Evolutionary conservation across 2,329 filamentous ascomycete genomes (phyloP), one percentile per base, ranked within the genome.

Genomic region (Nannizziopsis barbatae): DNA sequence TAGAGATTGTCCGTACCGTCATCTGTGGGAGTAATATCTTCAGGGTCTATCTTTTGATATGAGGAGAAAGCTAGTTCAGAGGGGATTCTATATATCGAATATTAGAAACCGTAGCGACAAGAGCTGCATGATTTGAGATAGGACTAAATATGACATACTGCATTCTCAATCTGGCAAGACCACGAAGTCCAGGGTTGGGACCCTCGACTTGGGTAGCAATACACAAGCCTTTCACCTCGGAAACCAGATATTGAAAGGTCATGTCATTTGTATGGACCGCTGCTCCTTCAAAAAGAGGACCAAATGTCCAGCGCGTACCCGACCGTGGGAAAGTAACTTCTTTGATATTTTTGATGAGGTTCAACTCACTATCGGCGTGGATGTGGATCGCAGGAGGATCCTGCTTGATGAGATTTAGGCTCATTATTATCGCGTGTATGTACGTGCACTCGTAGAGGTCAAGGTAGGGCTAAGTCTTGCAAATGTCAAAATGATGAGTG

Each of bases 121-220:
- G 3, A 42, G 12, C 31, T 31, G 41, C 11, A 20, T n/a, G 14
- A 10, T 39, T 36, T 11, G 10, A 41, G 6, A 27, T 27, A 41
- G 12, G 17, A 22, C 5, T 22, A 27, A 22, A 41, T 27, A 7
- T 36, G 15, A 48, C 52, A 12, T 41, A 54, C 52, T 54, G 52
- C 45, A 54, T 49, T 44, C 50, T 47, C 45, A 52, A 48, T 32
- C 52, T 54, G n/a, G 47, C 50, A 46, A 54, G 42, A 17, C 43
- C 50, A 33, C 52, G 47, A 30, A 52, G 11, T 22, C 52, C 52
- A 0, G 47, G 47, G 32, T 48, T 52, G 20, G 52, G 50, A 4
- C 52, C 52, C 44, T 52, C 31, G n/a, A 49, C 22, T 30, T 54
- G 52, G n/a, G 52, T 54, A 33, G 42, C 42, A 32, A 53, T 35